phyloP scores from a whole-genome alignment of 768 basidiomycete species.

The Candolleomyces aberdarensis region DNA sequence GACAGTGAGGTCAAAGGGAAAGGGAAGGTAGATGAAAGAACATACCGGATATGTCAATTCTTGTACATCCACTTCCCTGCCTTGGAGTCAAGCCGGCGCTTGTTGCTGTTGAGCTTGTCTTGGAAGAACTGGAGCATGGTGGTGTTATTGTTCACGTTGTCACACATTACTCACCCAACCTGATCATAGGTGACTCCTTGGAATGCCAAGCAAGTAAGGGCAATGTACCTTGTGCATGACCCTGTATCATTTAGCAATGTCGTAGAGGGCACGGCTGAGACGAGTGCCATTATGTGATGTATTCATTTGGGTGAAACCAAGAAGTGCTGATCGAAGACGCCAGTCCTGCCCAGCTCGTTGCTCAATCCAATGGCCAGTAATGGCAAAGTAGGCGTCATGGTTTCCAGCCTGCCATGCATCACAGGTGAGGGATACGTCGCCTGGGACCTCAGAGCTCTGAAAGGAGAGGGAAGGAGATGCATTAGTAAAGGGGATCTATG shows the following conservation, averaged over 20 bases:
- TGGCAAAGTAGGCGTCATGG: slow-evolving; percentile 33
- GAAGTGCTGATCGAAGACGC: slow-evolving; percentile 25
- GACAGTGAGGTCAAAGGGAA: background rate
- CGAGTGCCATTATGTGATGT: slow-evolving; percentile 32
- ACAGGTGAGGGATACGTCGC: slow-evolving; percentile 23
- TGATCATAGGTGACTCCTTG: slow-evolving; percentile 23
- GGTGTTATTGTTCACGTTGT: slow-evolving; percentile 37
- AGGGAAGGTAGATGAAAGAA: background rate
- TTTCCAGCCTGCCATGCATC: slow-evolving; percentile 41
- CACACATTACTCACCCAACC: slow-evolving; percentile 16
- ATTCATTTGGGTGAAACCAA: slow-evolving; percentile 37
- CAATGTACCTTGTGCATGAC: slow-evolving; percentile 25
- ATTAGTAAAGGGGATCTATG: background rate
- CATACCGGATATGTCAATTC: background rate
- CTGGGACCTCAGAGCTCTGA: background rate
- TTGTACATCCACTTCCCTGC: background rate
- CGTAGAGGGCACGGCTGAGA: slow-evolving; percentile 36
- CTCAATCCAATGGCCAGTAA: slow-evolving; percentile 37
- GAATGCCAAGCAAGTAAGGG: background rate
- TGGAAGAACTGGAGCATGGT: slow-evolving; percentile 31
- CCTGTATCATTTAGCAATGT: slow-evolving; percentile 22
- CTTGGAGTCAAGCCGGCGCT: background rate
- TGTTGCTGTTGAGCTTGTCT: slow-evolving; percentile 17
- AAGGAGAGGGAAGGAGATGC: background rate
- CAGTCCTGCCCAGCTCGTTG: slow-evolving; percentile 34